Base-by-base conservation (phyloP, 192 early-diverging fungal genomes). In the Umbelopsis sp. region DNA sequence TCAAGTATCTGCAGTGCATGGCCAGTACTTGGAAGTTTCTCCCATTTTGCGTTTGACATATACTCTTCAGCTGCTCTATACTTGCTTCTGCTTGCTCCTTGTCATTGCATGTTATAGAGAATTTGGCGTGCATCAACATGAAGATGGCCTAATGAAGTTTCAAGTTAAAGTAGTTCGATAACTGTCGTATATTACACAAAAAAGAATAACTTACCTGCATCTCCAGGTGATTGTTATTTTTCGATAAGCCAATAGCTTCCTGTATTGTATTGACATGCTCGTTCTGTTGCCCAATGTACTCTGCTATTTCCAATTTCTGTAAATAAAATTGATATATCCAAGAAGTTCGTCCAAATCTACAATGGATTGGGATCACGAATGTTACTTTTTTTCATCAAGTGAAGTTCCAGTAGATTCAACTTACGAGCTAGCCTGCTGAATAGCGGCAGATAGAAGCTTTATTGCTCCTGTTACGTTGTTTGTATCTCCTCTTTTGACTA, bases 301-400 rank as follows among this genome's bases (percentile, higher is more conserved):
- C 55, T 13, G 55, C 33, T 16, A 61, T 61, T 25, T 35, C 55
- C 33, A 61, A 18, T 25, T 27, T 13, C 5, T 35, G 21, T 16
- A 61, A 25, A n/a, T 61, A 61, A 35, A 61, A 61, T 37, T 61
- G 27, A 61, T 61, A 61, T 13, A 35, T 16, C 55, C 55, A 61
- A 2, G 55, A 61, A 12, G 13, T 61, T 35, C 55, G 27, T 61
- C 27, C 55, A 35, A 22, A 25, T 15, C 55, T 61, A 35, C 33
- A 37, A n/a, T 30, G 1, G 15, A n/a, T 25, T 61, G 23, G 7
- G 55, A 16, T 3, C 12, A 61, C 55, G 11, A 35, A 35, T 18
- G 6, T 12, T 13, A 27, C 8, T 6, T n/a, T 1, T 41, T 1
- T 6, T 41, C 4, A 37, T 12, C 13, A 23, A 53, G 23, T 35